Conservation (phyloP, 495 filamentous ascomycete genomes). For the Podospora bellae-mahoneyi region DNA sequence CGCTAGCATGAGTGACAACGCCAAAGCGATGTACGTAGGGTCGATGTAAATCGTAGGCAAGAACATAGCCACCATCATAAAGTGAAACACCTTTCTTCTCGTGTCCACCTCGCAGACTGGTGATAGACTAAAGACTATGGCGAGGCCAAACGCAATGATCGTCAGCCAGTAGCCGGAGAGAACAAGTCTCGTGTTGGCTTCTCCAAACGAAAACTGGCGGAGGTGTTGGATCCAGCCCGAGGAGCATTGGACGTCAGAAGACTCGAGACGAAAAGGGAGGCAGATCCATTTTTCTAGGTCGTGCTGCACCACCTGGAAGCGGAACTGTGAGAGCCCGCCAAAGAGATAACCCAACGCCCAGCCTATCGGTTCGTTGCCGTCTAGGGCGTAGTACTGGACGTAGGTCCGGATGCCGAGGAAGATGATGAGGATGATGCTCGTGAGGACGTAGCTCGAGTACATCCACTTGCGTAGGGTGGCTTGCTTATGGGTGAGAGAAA, state of each 20-base stretch:
- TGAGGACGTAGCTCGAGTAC: constrained; percentile 77
- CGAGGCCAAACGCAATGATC: constrained; percentile 67
- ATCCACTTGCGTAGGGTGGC: constrained; percentile 73
- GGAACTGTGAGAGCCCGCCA: constrained; percentile 68
- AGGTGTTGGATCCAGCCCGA: constrained; percentile 59
- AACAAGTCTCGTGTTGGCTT: constrained; percentile 76
- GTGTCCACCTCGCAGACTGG: constrained; percentile 83
- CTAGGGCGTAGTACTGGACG: constrained; percentile 61
- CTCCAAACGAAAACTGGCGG: constrained; percentile 58
- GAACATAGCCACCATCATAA: constrained; percentile 96
- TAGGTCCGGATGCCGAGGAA: constrained; percentile 69
- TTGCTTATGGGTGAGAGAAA: constrained; percentile 75
- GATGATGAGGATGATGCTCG: constrained; percentile 58
- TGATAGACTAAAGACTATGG: constrained; percentile 68
- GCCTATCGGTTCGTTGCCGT: constrained; percentile 75
- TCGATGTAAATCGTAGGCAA: constrained; percentile 81
- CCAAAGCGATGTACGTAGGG: constrained; percentile 75
- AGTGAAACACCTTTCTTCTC: constrained; percentile 96
- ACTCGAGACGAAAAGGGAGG: constrained; percentile 52
- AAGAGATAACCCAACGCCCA: constrained; percentile 91
- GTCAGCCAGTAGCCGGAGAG: constrained; percentile 68
- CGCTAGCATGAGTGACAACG: constrained; percentile 67
- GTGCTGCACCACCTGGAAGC: constrained; percentile 60
- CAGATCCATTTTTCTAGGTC: constrained; percentile 73
- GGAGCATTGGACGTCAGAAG: constrained; percentile 34